Evolutionary conservation across 768 basidiomycete species (phyloP), one percentile per base, ranked within the genome.

Genomic region (Tylopilus balloui): DNA sequence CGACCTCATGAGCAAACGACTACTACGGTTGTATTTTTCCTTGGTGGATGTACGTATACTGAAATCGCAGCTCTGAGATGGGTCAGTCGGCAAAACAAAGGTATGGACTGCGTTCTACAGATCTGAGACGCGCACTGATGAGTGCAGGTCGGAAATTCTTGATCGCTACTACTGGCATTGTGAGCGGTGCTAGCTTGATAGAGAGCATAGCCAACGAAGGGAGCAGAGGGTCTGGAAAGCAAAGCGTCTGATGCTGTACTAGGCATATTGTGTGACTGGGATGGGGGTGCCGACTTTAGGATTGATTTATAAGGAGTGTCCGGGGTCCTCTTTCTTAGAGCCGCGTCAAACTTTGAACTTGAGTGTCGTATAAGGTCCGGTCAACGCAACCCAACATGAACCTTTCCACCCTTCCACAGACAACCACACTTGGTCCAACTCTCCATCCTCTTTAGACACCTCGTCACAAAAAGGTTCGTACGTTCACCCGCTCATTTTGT

Each of bases 41-140:
- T 98, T 27, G 96, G 96, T 23, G 96, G 95, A 4, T 93, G 93
- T 66, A 99, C 96, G 12, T 96, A 90, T 59, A 95, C 95, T 9
- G 96, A 98, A 72, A 92, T 98, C 51, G 86, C 96, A 31, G 95
- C 95, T 6, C 66, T 99, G 56, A 77, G 96, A 64, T 96, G 92
- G 92, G 86, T 95, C 61, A 78, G 83, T 48, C 79, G 84, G 57
- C 92, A 92, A 66, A 86, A 86, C 56, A 79, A 78, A 76, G 94
- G 92, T 82, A 60, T 23, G 69, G 24, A 44, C 4, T n/a, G 13
- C 63, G 37, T 3, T 50, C 12, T 45, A 46, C n/a, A 11, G 2
- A 4, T 25, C 27, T 25, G 29, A 17, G 32, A 42, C n/a, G 24
- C 40, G 15, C 25, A 57, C 46, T 65, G 28, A 61, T 43, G 43